A percentile compares a stretch with the other conserved stretches of the same genome.
phyloP scores from a whole-genome alignment of 768 basidiomycete genomes.

The Hydnomerulius pinastri region DNA sequence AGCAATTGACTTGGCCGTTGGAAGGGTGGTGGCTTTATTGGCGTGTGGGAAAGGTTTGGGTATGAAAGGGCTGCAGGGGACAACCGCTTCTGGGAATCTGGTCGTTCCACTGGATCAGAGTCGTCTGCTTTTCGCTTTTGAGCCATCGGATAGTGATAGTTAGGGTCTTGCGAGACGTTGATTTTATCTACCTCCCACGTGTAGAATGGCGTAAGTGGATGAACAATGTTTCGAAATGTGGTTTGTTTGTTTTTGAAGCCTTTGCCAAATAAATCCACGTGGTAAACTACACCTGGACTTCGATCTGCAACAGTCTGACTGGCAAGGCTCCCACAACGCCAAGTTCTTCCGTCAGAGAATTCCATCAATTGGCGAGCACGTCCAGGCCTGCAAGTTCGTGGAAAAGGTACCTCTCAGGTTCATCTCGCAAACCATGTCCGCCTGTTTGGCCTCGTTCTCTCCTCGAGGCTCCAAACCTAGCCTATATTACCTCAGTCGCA shows the following conservation, averaged over 20 bases:
- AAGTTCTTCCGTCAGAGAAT: too few relatives aligned
- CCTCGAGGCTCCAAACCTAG: conserved; percentile 24
- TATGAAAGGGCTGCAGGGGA: conserved; percentile 16
- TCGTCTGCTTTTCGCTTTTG: conserved; percentile 30
- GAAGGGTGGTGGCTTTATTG: conserved; percentile 44
- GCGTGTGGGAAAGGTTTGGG: conserved; percentile 21
- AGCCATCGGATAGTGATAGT: conserved; percentile 15
- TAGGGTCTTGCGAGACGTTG: too few relatives aligned
- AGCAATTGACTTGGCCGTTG: conserved; percentile 70
- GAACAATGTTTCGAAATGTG: background rate
- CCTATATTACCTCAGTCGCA: conserved; percentile 6
- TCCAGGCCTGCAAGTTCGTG: background rate
- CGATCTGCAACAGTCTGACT: too few relatives aligned
- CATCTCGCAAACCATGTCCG: conserved; percentile 7
- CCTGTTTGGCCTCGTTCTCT: conserved; percentile 17
- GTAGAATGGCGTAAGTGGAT: too few relatives aligned
- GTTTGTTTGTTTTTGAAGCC: conserved; percentile 21
- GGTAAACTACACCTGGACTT: too few relatives aligned
- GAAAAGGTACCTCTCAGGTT: background rate
- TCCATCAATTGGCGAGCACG: background rate
- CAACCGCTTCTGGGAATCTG: conserved; percentile 6
- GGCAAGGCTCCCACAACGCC: too few relatives aligned
- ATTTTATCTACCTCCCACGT: background rate
- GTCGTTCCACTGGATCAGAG: conserved; percentile 7
- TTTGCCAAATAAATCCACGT: conserved; percentile 28